Base-by-base conservation (phyloP, 2,329 filamentous ascomycete genomes). In the Sclerotinia glacialis region DNA sequence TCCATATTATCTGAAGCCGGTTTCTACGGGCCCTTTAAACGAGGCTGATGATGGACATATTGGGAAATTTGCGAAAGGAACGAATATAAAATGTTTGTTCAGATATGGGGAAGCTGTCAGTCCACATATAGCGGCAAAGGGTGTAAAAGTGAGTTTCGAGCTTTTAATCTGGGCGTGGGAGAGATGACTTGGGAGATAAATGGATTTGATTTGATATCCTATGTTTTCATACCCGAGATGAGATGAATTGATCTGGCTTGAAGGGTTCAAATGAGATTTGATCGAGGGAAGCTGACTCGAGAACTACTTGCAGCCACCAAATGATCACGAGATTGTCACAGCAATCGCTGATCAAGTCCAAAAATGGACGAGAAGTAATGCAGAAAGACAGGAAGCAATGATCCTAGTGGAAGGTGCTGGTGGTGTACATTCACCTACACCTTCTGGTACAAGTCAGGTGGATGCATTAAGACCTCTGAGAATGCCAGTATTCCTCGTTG, bases 331-430 rank as follows among this genome's bases (percentile, higher is more conserved):
- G 21, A 60, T 65, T 16, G 64, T 60, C n/a, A 60, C 64, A 12
- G 54, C 44, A 8, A 65, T 65, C 18, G 52, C 64, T 12, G n/a
- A 40, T 23, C 64, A 65, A 44, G 47, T 65, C 34, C 18, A 61
- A 5, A 50, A 61, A 44, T 65, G 64, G 64, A 50, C 34, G 14
- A 46, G 5, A 52, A 52, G 9, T 16, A 37, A 60, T 58, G 54
- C 70, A 65, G 62, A 60, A 18, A n/a, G 14, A 14, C 16, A 26
- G 9, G n/a, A 49, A 55, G 84, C 84, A n/a, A 86, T 88, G 77
- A 79, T 90, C 1, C 83, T 96, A 56, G 80, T 95, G 55, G 92
- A 96, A 76, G 95, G 92, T 1, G 91, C 92, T 1, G 92, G 91
- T 0, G 92, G 92, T 0, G 89, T 94, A 0, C 87, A 94, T 69